Conservation (phyloP, 2,329 filamentous ascomycete genomes). For the Fusarium subtropicale region DNA sequence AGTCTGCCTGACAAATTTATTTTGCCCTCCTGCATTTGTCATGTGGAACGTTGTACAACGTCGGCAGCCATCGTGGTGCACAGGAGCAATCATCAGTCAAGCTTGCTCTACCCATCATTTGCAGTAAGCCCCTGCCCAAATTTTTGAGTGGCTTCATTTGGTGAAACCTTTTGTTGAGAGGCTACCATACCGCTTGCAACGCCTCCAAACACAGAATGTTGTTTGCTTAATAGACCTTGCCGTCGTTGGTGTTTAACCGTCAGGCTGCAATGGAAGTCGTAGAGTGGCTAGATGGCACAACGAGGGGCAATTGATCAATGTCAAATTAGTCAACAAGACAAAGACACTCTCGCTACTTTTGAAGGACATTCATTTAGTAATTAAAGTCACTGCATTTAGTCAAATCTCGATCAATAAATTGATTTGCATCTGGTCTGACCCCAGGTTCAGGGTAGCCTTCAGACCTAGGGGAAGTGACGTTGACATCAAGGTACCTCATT, state of each 20-base stretch:
- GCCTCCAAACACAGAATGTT: background rate
- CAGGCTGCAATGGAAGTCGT: background rate
- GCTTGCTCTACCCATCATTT: constrained; percentile 28
- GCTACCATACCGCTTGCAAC: background rate
- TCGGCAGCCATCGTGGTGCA: constrained; percentile 18
- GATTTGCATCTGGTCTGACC: constrained; percentile 9
- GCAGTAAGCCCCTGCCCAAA: constrained; percentile 2
- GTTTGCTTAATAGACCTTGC: background rate
- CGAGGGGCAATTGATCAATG: background rate
- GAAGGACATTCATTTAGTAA: background rate
- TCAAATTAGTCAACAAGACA: background rate
- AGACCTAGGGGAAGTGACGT: constrained; percentile 33
- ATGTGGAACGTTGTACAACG: constrained; percentile 19
- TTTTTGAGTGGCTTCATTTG: background rate
- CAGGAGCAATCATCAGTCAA: constrained; percentile 6
- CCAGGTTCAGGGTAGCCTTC: constrained; percentile 38
- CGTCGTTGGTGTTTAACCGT: background rate
- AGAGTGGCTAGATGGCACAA: background rate
- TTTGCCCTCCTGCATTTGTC: constrained; percentile 1
- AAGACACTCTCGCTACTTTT: background rate
- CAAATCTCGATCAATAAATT: background rate
- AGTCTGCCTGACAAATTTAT: constrained; percentile 8
- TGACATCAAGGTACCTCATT: constrained; percentile 42
- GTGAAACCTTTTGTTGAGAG: background rate
- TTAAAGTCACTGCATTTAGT: background rate